Base-by-base conservation (phyloP, 768 basidiomycete genomes). In the Lentinula boryana region DNA sequence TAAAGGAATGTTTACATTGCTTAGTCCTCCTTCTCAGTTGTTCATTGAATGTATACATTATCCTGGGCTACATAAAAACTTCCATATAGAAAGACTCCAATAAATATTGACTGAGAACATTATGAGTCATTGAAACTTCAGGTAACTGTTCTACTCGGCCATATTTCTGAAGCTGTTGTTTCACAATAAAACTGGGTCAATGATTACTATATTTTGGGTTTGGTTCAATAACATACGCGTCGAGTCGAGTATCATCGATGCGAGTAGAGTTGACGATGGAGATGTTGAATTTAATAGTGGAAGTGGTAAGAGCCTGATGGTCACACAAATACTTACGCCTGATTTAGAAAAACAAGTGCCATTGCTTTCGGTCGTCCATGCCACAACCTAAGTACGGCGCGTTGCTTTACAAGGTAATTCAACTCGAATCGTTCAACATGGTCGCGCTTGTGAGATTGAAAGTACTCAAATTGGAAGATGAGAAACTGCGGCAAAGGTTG, bases 321-420 rank as follows among this genome's bases (percentile, higher is more conserved):
- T 44, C 10, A 35, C 23, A 27, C 32, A 56, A 21, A 54, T 16
- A 67, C 76, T 63, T 68, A 82, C 80, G 66, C 64, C 67, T 84
- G 80, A 63, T 87, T 86, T 23, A 84, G 68, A n/a, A 82, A 72
- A 27, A 74, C 71, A 12, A 81, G 70, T 0, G n/a, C 75, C 72
- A 32, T 78, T 76, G 48, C 76, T 74, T 1, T 67, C 63, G 1
- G 70, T 70, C 3, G 77, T 73, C 78, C 81, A 81, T 0, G 73
- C 79, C 10, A 87, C 67, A 27, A 85, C 87, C 64, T 88, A n/a
- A n/a, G n/a, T n/a, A 87, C 0, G 72, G 73, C 64, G 79, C 75
- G 63, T 79, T 79, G 5, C 81, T 88, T 65, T 87, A 86, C 0
- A 90, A 80, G 21, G 66, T 69, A 6, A 86, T 82, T 31, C 79